phyloP scores from a whole-genome alignment of 108 stramenopile genomes.

The Cyclotella choctawhatcheeana region DNA sequence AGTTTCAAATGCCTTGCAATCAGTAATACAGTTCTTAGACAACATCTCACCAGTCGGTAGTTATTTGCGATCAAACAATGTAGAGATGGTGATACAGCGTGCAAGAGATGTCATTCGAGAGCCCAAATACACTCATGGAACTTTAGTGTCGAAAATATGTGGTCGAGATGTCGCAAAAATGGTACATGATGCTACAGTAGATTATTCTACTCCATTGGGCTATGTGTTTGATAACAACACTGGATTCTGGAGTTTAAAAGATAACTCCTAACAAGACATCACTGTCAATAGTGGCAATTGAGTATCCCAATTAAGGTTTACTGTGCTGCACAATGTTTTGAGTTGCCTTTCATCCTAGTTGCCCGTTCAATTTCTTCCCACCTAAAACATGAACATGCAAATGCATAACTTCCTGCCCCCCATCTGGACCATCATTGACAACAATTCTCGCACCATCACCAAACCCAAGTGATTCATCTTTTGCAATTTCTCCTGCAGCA shows the following conservation, averaged over 20 bases:
- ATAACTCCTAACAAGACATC: no score
- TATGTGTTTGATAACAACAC: constrained; percentile 22
- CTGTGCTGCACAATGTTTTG: background rate
- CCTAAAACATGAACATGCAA: constrained; percentile 95
- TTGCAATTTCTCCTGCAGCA: constrained; percentile 91
- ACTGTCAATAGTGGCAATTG: no score
- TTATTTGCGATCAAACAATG: background rate
- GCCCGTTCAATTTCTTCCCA: constrained; percentile 63
- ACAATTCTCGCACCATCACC: constrained; percentile 90
- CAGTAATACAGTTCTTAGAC: background rate
- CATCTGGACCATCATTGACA: constrained; percentile 93
- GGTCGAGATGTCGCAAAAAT: constrained; percentile 4
- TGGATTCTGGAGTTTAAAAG: constrained; percentile 1
- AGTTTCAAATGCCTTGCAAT: background rate
- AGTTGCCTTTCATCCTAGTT: constrained; percentile 15
- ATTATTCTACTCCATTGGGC: constrained; percentile 1
- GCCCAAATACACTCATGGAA: constrained; percentile 23
- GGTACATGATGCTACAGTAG: constrained; percentile 8
- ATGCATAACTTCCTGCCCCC: constrained; percentile 95
- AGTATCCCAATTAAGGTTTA: no score
- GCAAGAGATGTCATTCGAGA: constrained; percentile 9
- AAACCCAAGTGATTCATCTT: constrained; percentile 80
- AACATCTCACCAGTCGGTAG: background rate
- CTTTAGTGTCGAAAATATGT: constrained; percentile 11
- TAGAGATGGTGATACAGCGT: background rate